phyloP scores from a whole-genome alignment of 2,329 filamentous ascomycete species.

The Penicillium italicum region DNA sequence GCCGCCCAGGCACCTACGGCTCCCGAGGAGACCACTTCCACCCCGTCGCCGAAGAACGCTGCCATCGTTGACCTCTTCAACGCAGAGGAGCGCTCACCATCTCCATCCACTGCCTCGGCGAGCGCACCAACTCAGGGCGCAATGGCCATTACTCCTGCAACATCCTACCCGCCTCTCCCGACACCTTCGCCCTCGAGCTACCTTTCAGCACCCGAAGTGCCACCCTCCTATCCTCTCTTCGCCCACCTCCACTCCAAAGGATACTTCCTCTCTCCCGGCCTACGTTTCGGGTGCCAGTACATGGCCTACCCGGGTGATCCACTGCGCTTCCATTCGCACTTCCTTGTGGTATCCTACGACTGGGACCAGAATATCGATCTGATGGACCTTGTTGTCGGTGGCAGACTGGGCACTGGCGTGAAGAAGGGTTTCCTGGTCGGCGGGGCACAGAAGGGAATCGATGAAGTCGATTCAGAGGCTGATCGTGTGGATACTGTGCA shows the following conservation, averaged over 20 bases:
- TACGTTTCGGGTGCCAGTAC: constrained; percentile 92
- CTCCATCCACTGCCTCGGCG: constrained; percentile 15
- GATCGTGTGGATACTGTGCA: constrained; percentile 48
- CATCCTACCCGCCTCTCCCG: constrained; percentile 47
- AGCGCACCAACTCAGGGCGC: constrained; percentile 17
- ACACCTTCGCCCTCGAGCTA: constrained; percentile 24
- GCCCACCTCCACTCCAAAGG: constrained; percentile 71
- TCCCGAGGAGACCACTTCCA: constrained; percentile 5
- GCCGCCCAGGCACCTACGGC: constrained; percentile 3
- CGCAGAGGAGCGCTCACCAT: constrained; percentile 3
- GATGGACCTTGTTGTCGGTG: constrained; percentile 80
- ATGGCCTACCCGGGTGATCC: constrained; percentile 95
- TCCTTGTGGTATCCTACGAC: constrained; percentile 75
- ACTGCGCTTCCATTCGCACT: constrained; percentile 91
- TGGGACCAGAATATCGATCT: constrained; percentile 86
- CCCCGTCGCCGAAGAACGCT: constrained; percentile 1
- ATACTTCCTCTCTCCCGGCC: constrained; percentile 85
- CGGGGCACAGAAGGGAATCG: constrained; percentile 52
- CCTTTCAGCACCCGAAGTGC: constrained; percentile 36
- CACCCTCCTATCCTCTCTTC: constrained; percentile 68
- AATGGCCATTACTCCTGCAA: constrained; percentile 49
- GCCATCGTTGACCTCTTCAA: constrained; percentile 27
- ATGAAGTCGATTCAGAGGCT: constrained; percentile 35
- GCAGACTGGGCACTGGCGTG: constrained; percentile 84
- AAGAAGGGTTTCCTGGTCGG: constrained; percentile 94